Percentiles rank a stretch among this genome's conserved stretches.
Conservation (phyloP, 2,329 filamentous ascomycete species). For the Diaporthe aspalathi region DNA sequence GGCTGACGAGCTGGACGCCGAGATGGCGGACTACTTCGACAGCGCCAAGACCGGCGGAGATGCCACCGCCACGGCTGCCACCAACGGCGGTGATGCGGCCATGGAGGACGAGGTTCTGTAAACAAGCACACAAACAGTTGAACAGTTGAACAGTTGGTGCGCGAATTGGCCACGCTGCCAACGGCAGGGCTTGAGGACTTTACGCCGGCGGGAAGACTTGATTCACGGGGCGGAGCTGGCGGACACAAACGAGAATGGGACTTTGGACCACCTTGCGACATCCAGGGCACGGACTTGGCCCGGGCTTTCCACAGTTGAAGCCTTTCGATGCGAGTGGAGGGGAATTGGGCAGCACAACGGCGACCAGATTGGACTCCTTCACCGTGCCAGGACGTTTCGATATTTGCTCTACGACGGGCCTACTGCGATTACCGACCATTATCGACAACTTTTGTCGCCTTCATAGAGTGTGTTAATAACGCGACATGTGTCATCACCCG, state of each 20-base stretch:
- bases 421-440: conserved; percentile 23
- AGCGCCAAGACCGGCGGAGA: conserved; percentile 56
- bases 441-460: conserved; percentile 9
- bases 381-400: conserved; percentile 25
- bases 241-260: background rate
- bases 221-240: background rate
- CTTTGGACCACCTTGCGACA: background rate
- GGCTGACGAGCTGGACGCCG: conserved; percentile 92
- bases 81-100: conserved; percentile 63
- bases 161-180: background rate
- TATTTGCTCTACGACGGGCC: background rate
- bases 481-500: conserved; percentile 17
- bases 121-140: conserved; percentile 28
- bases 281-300: conserved; percentile 14
- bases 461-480: conserved; percentile 30
- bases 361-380: conserved; percentile 34
- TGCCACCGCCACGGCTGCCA: conserved; percentile 58
- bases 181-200: background rate
- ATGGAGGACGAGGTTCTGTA: conserved; percentile 75
- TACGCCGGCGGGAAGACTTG: background rate
- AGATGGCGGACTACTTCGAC: conserved; percentile 97
- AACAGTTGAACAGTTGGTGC: background rate
- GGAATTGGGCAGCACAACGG: conserved; percentile 25
- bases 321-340: conserved; percentile 2
- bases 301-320: conserved; percentile 24